Percentiles rank a stretch among this genome's conserved stretches.
Conservation (phyloP, 2,329 filamentous ascomycete species). For the Aspergillus hiratsukae region DNA sequence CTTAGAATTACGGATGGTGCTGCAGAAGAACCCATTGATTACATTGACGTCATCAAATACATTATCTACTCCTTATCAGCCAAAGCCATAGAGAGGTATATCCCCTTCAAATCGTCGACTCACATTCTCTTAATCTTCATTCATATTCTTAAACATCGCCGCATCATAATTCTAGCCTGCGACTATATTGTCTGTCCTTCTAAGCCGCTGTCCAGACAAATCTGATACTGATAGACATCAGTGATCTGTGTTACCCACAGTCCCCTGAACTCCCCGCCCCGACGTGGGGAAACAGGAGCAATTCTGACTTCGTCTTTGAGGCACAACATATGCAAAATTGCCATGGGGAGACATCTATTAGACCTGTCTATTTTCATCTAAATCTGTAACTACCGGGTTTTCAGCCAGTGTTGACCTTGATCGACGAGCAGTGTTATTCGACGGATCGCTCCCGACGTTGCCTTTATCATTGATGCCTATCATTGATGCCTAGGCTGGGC, state of each 20-base stretch:
- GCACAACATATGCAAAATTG: neutral
- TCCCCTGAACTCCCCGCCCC: neutral
- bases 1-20: neutral
- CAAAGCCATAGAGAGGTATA: neutral
- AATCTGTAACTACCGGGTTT: neutral
- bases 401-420: neutral
- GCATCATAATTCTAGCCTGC: neutral
- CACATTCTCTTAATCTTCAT: neutral
- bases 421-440: neutral
- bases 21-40: neutral
- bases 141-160: neutral
- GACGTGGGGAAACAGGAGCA: neutral
- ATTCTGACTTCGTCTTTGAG: neutral
- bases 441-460: neutral
- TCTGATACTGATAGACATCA: neutral
- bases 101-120: neutral
- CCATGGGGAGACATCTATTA: neutral
- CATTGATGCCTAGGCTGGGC: neutral
- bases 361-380: neutral
- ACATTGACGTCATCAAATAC: neutral
- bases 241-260: neutral
- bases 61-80: neutral
- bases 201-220: neutral
- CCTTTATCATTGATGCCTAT: neutral
- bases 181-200: too few species aligned